Base-by-base conservation (phyloP, 2,329 filamentous ascomycete genomes). In the Diplodia seriata region DNA sequence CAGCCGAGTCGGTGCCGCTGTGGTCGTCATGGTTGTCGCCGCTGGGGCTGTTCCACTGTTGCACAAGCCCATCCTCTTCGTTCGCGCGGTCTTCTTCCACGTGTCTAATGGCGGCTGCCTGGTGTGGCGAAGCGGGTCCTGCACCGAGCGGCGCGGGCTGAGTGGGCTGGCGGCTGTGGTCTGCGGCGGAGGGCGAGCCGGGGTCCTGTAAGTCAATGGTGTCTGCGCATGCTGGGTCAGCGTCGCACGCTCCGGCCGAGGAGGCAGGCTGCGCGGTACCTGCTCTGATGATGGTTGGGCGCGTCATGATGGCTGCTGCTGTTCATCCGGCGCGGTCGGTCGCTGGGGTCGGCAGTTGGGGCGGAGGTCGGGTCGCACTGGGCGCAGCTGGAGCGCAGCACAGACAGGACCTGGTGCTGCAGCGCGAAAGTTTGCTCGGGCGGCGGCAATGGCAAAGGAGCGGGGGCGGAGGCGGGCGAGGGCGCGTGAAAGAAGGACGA, bases 121-220 rank as follows among this genome's bases (percentile, higher is more conserved):
- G 94, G 77, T 97, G 94, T 54, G 92, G 89, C 71, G 90, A 91
- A 75, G 91, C 82, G 71, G 85, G 80, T 70, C 86, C 82, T 71
- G 81, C 79, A 70, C 81, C 86, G 73, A 84, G 80, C 68, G 82
- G 84, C 69, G 81, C 79, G 71, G 84, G 81, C 72, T 83, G 81
- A 68, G 80, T 77, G 67, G 82, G 83, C 75, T 87, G 86, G 72
- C 84, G 84, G 18, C 86, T 83, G 79, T 97, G 93, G 77, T 94
- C 91, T 82, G 97, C 87, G 49, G 94, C 92, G 55, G 94, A 95
- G 40, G 93, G 93, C 69, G 90, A 85, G 75, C 90, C 84, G 76
- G 89, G 91, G 81, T 93, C 88, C 85, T 98, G 95, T 64, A 98
- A 89, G 82, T 98, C 95, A 81, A 97, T 91, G 70, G 94, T 96